phyloP scores from a whole-genome alignment of 2,329 filamentous ascomycete species.

The Fusarium transvaalense region DNA sequence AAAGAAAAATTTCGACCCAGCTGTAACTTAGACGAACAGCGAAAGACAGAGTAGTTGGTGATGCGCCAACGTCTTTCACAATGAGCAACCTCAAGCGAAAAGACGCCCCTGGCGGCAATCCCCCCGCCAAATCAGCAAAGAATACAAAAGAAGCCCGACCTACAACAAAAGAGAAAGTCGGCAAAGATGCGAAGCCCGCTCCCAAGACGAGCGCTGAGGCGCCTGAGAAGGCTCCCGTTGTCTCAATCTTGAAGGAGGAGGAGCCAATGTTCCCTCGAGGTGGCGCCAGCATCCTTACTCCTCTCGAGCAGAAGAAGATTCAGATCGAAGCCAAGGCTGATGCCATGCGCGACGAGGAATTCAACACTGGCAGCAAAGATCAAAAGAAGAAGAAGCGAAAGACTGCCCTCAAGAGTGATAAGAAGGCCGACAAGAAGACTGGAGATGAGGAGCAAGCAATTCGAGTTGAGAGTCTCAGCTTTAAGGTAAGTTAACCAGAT shows the following conservation, averaged over 20 bases:
- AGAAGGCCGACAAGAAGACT: constrained; percentile 62
- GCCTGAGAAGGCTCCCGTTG: constrained; percentile 53
- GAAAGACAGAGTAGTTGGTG: constrained; percentile 44
- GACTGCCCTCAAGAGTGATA: constrained; percentile 63
- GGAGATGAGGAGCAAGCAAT: constrained; percentile 65
- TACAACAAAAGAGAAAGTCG: constrained; percentile 59
- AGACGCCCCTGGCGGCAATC: constrained; percentile 65
- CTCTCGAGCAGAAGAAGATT: constrained; percentile 96
- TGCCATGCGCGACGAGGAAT: constrained; percentile 87
- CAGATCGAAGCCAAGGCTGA: constrained; percentile 93
- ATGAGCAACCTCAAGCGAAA: constrained; percentile 72
- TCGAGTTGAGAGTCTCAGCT: constrained; percentile 88
- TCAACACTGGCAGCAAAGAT: constrained; percentile 61
- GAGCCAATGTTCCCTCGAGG: constrained; percentile 93
- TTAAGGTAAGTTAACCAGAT: constrained; percentile 73
- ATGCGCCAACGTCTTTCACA: constrained; percentile 49
- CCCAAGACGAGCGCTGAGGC: constrained; percentile 49
- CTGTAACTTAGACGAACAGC: constrained; percentile 24
- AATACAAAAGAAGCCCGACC: constrained; percentile 60
- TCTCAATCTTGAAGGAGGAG: constrained; percentile 75
- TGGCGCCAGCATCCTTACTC: constrained; percentile 89
- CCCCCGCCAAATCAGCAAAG: constrained; percentile 63
- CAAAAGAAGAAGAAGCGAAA: constrained; percentile 69
- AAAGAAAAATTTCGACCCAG: constrained; percentile 18
- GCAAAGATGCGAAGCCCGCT: constrained; percentile 49